Evolutionary conservation across 306 rosid genomes (phyloP).

Genomic region (Pyrus betulifolia): DNA sequence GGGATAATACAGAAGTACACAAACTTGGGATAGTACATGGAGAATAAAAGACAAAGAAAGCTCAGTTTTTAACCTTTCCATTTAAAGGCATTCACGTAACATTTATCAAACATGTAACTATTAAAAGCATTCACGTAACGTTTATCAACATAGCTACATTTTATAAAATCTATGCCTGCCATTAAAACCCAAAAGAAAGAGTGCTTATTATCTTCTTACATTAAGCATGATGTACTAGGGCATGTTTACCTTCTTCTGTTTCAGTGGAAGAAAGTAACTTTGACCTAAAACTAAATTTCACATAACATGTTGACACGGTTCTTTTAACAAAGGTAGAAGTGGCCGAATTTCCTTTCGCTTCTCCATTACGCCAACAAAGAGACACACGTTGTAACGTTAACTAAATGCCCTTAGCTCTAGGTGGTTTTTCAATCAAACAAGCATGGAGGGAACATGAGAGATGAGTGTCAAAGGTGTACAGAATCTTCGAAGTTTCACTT

Average conservation of each 20-base stretch:
- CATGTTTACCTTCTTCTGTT: neutral
- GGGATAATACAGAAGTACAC: neutral
- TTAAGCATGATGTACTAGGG: neutral
- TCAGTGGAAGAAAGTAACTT: neutral
- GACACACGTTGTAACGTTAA: no score
- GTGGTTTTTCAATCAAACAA: neutral
- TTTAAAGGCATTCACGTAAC: no score
- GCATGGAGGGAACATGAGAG: neutral
- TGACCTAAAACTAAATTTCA: neutral
- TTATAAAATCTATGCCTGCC: neutral
- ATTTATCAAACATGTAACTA: no score
- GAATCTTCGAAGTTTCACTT: neutral
- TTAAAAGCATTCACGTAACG: no score
- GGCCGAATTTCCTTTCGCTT: no score
- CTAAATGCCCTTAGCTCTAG: neutral
- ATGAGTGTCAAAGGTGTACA: neutral
- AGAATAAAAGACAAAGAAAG: no score
- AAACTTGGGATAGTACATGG: no score
- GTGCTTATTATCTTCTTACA: neutral
- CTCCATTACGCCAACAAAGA: no score
- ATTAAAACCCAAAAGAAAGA: neutral
- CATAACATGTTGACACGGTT: neutral
- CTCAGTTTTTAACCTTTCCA: no score
- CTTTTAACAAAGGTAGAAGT: neutral
- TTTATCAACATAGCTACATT: neutral